These are phyloP conservation scores for Suillus tomentosus DNA, from an alignment of 768 basidiomycete genomes.

Conservation along the genomic window DNA sequence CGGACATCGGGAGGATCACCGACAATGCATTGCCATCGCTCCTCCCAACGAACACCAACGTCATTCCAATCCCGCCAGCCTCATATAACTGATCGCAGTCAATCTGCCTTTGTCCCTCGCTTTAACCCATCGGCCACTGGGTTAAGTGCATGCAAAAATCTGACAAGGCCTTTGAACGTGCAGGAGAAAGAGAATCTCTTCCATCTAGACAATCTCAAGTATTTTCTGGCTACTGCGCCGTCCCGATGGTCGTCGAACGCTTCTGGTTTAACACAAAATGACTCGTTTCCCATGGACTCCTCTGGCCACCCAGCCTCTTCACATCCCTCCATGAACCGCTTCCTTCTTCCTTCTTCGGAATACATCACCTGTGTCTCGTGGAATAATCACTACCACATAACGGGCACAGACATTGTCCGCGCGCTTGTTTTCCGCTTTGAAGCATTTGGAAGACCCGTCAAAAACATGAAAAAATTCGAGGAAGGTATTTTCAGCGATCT, in stretches of 20 bases:
- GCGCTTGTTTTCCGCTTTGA: constrained; percentile 94
- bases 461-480: constrained; percentile 96
- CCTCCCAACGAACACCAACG: background rate
- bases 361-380: constrained; percentile 91
- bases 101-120: constrained; percentile 13
- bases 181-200: constrained; percentile 70
- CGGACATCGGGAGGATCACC: background rate
- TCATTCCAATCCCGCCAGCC: background rate
- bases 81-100: background rate
- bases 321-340: constrained; percentile 83
- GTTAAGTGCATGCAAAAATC: constrained; percentile 26
- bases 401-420: constrained; percentile 95
- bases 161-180: constrained; percentile 53
- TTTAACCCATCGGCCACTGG: constrained; percentile 28
- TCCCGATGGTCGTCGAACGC: constrained; percentile 60
- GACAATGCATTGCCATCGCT: background rate
- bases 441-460: constrained; percentile 87
- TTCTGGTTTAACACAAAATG: constrained; percentile 25
- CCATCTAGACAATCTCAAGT: constrained; percentile 83
- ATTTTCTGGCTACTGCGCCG: constrained; percentile 85
- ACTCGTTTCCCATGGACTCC: constrained; percentile 19
- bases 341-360: constrained; percentile 84
- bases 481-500: constrained; percentile 95
- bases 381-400: constrained; percentile 91
- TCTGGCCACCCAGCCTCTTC: constrained; percentile 48